A percentile compares a stretch with the other conserved stretches of the same genome.
phyloP scores from a whole-genome alignment of 352 stramenopile genomes.

The Phytophthora pinifolia region DNA sequence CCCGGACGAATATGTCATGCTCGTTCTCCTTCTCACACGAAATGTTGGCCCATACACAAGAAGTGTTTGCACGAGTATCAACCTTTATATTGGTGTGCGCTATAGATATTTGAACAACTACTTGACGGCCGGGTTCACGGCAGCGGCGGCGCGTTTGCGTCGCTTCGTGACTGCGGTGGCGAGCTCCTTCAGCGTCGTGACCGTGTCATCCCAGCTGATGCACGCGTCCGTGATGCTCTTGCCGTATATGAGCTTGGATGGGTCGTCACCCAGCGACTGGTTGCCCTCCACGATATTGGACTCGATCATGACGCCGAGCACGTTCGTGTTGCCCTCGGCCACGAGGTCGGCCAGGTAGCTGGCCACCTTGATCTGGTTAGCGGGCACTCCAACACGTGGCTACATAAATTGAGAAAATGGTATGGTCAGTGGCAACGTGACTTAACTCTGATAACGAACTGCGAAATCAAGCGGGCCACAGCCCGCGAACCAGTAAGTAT shows the following conservation, averaged over 20 bases:
- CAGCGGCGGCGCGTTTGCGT: slow-evolving; percentile 26
- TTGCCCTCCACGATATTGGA: slow-evolving; percentile 88
- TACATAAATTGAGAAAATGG: too few species aligned
- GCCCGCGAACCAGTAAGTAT: too few species aligned
- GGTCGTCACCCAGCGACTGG: slow-evolving; percentile 69
- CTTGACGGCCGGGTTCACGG: slow-evolving; percentile 18
- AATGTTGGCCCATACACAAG: too few species aligned
- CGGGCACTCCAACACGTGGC: too few species aligned
- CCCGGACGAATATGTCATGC: too few species aligned
- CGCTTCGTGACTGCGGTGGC: slow-evolving; percentile 54
- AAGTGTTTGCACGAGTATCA: slow-evolving; percentile 6
- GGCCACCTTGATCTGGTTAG: slow-evolving; percentile 81
- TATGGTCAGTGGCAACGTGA: too few species aligned
- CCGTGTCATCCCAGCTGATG: slow-evolving; percentile 85
- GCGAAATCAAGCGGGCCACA: too few species aligned
- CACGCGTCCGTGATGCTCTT: slow-evolving; percentile 89
- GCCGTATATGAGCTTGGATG: slow-evolving; percentile 74
- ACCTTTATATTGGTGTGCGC: slow-evolving; percentile 19
- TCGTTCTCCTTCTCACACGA: too few species aligned
- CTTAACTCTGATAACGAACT: too few species aligned
- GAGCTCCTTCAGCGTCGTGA: slow-evolving; percentile 57
- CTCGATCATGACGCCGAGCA: slow-evolving; percentile 89
- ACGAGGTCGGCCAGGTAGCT: slow-evolving; percentile 68
- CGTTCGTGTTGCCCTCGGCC: slow-evolving; percentile 56
- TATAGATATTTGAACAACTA: slow-evolving; percentile 25